Conservation (phyloP, 305 asterid species). For the Caryopteris hybrid region DNA sequence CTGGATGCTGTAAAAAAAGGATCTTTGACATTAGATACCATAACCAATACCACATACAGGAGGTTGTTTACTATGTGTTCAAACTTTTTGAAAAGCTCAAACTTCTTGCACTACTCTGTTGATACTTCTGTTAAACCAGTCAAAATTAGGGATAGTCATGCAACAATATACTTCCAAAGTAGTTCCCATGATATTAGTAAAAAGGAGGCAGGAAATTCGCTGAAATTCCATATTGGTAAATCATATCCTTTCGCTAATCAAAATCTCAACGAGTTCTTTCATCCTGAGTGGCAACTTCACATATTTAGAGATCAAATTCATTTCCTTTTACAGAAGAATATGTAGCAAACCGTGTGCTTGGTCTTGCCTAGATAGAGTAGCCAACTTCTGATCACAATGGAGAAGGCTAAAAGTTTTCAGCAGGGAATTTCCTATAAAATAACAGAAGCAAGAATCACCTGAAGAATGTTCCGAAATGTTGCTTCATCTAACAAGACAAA, state of each 20-base stretch:
- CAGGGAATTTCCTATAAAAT: not conserved
- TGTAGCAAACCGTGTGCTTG: not conserved
- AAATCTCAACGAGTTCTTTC: not conserved
- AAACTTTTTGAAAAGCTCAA: not conserved
- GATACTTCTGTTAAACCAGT: not conserved
- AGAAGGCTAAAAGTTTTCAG: not conserved
- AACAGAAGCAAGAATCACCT: constrained; percentile 47
- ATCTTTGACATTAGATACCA: constrained; percentile 14
- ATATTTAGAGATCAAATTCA: not conserved
- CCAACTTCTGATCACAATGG: not conserved
- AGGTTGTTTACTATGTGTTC: not conserved
- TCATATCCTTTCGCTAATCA: not conserved
- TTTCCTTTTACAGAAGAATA: not conserved
- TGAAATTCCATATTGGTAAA: not conserved
- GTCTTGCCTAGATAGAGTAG: not conserved
- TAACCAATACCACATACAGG: not conserved
- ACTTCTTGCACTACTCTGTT: not conserved
- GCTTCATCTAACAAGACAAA: constrained; percentile 82
- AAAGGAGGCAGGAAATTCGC: not conserved
- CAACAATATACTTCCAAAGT: not conserved
- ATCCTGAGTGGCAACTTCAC: not conserved
- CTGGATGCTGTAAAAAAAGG: constrained; percentile 72
- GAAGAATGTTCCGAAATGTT: constrained; percentile 69
- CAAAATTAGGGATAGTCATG: not conserved
- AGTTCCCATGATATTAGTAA: not conserved